Conservation (phyloP, 371 early-diverging fungal species). For the Coemansia sp. region DNA sequence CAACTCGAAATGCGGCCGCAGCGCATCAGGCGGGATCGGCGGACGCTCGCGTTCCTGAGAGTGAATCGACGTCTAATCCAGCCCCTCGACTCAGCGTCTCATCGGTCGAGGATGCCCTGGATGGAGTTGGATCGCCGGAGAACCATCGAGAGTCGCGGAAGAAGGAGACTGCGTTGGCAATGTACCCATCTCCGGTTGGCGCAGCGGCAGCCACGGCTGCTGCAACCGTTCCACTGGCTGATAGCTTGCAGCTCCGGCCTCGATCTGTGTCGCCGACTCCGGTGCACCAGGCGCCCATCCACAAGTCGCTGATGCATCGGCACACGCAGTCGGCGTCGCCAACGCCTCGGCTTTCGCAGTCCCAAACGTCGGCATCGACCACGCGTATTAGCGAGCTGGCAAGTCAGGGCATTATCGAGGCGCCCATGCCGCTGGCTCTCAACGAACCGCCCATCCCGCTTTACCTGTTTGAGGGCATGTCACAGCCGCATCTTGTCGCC, state of each 20-base stretch:
- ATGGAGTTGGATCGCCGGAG: neutral
- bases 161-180: constrained; percentile 1
- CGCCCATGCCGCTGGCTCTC: constrained; percentile 25
- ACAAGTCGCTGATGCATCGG: constrained; percentile 14
- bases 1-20: neutral
- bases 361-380: constrained; percentile 15
- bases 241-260: neutral
- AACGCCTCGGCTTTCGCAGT: neutral
- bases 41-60: neutral
- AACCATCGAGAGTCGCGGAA: neutral
- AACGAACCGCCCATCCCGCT: constrained; percentile 46
- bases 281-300: constrained; percentile 12
- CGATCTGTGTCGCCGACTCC: constrained; percentile 21
- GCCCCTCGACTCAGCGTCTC: constrained; percentile 10
- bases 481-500: constrained; percentile 35
- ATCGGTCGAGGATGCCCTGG: constrained; percentile 15
- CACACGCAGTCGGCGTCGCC: constrained; percentile 36
- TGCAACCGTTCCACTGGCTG: neutral
- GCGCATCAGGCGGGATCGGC: neutral
- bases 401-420: constrained; percentile 1
- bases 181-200: neutral
- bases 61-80: neutral
- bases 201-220: neutral
- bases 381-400: constrained; percentile 7
- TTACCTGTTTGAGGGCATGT: constrained; percentile 42